Conservation (phyloP, 1,284 basidiomycete species). For the Tylopilus sp. region DNA sequence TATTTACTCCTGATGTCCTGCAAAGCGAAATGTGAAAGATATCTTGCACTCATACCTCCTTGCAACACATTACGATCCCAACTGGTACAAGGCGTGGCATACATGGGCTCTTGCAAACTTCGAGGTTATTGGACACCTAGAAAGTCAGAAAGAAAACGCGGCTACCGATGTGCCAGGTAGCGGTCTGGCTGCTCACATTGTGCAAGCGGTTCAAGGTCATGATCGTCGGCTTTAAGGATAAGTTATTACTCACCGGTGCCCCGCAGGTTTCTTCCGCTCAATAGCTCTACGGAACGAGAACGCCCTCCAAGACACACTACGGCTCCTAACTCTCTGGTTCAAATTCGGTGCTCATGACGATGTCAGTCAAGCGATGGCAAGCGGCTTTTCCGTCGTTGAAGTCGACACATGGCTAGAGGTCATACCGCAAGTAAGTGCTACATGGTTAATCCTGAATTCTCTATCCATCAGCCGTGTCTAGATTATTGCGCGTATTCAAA, state of each 20-base stretch:
- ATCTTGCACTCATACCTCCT: constrained; percentile 83
- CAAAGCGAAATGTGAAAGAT: constrained; percentile 70
- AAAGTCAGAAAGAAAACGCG: constrained; percentile 60
- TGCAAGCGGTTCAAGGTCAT: constrained; percentile 89
- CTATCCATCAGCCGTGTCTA: constrained; percentile 32
- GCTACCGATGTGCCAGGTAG: constrained; percentile 64
- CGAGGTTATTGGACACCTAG: constrained; percentile 85
- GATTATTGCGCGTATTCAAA: constrained; percentile 99
- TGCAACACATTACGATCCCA: constrained; percentile 88
- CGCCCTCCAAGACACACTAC: constrained; percentile 91
- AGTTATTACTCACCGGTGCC: constrained; percentile 4
- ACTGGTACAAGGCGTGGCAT: constrained; percentile 99
- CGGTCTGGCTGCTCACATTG: constrained; percentile 80
- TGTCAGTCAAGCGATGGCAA: constrained; percentile 86
- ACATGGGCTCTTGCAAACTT: constrained; percentile 98
- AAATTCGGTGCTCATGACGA: constrained; percentile 92
- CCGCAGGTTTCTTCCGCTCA: constrained; percentile 87
- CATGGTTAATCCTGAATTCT: neutral
- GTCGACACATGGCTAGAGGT: constrained; percentile 99
- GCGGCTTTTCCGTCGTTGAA: constrained; percentile 85
- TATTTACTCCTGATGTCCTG: constrained; percentile 9
- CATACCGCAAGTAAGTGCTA: constrained; percentile 77
- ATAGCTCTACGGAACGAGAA: constrained; percentile 89
- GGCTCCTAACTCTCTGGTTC: constrained; percentile 96
- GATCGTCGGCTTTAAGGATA: neutral